A percentile compares a stretch with the other conserved stretches of the same genome.
Evolutionary conservation across 2,329 filamentous ascomycete species (phyloP).

Genomic region (Neofusicoccum ribis): DNA sequence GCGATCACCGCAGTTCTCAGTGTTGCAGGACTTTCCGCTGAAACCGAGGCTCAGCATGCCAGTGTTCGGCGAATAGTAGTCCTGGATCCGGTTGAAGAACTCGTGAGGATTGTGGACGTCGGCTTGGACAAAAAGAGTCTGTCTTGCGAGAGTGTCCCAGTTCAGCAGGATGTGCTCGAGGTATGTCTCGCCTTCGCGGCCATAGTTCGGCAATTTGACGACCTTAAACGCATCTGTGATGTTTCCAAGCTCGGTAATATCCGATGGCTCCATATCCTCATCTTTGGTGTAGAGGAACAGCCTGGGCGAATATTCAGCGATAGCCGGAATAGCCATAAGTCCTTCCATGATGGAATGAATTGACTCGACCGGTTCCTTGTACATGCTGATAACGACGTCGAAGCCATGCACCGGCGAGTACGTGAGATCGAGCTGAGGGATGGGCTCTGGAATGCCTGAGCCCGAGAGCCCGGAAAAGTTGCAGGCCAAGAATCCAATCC

Average conservation of each 20-base stretch:
- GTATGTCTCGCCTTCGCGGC: constrained; percentile 29
- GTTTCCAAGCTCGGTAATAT: constrained; percentile 25
- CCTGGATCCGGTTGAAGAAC: constrained; percentile 38
- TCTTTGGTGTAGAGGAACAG: constrained; percentile 38
- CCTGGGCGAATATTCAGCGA: constrained; percentile 23
- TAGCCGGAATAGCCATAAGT: constrained; percentile 26
- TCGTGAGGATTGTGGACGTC: constrained; percentile 42
- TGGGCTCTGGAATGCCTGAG: background rate
- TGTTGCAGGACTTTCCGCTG: constrained; percentile 40
- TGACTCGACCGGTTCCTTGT: constrained; percentile 33
- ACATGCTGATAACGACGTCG: constrained; percentile 42
- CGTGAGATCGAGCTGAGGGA: constrained; percentile 23
- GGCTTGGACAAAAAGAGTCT: constrained; percentile 32
- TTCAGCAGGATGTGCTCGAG: constrained; percentile 27
- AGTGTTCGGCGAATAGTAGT: constrained; percentile 44
- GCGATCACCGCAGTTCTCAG: constrained; percentile 41
- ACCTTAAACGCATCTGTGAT: constrained; percentile 30
- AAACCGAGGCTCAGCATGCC: constrained; percentile 49
- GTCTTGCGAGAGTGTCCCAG: constrained; percentile 26
- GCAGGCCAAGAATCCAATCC: constrained; percentile 11
- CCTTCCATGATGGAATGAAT: constrained; percentile 28
- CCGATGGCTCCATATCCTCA: constrained; percentile 21
- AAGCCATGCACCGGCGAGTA: constrained; percentile 27
- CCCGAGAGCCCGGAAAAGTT: background rate
- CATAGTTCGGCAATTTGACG: constrained; percentile 30